A percentile compares a stretch with the other conserved stretches of the same genome.
phyloP scores from a whole-genome alignment of 352 stramenopile genomes.

The Aphanomyces astaci region DNA sequence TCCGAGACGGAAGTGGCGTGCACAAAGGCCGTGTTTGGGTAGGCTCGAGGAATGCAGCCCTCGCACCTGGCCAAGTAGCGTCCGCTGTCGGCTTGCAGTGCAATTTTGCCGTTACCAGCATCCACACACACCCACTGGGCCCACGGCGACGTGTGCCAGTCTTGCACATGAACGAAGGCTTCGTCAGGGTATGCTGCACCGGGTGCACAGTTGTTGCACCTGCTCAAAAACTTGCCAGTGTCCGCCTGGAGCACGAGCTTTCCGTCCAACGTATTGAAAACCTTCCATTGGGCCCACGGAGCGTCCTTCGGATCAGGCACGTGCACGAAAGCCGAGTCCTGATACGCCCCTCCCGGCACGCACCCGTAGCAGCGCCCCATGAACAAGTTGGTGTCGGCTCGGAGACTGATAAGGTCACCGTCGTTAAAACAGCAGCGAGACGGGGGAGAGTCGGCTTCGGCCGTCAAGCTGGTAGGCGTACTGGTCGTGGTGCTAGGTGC shows the following conservation, averaged over 20 bases:
- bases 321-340: too few relatives aligned
- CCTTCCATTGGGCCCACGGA: too few relatives aligned
- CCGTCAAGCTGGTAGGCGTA: too few relatives aligned
- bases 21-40: conserved; percentile 5
- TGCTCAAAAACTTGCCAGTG: conserved; percentile 2
- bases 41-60: neutral
- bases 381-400: too few relatives aligned
- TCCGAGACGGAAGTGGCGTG: neutral
- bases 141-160: conserved; percentile 3
- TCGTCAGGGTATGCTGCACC: neutral
- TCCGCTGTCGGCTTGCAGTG: neutral
- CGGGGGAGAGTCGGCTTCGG: too few relatives aligned
- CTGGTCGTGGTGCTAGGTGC: too few relatives aligned
- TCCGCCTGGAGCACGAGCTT: conserved; percentile 14
- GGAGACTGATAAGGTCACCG: too few relatives aligned
- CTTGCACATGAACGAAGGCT: conserved; percentile 6
- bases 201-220: conserved; percentile 16
- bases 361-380: too few relatives aligned
- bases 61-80: conserved; percentile 8
- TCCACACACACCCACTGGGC: conserved; percentile 9
- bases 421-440: too few relatives aligned
- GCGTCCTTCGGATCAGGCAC: too few relatives aligned
- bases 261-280: too few relatives aligned
- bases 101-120: conserved; percentile 14
- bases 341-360: too few relatives aligned